Evolutionary conservation across 2,329 filamentous ascomycete species (phyloP), one percentile per base, ranked within the genome.

Genomic region (Thermothelomyces thermophilus): DNA sequence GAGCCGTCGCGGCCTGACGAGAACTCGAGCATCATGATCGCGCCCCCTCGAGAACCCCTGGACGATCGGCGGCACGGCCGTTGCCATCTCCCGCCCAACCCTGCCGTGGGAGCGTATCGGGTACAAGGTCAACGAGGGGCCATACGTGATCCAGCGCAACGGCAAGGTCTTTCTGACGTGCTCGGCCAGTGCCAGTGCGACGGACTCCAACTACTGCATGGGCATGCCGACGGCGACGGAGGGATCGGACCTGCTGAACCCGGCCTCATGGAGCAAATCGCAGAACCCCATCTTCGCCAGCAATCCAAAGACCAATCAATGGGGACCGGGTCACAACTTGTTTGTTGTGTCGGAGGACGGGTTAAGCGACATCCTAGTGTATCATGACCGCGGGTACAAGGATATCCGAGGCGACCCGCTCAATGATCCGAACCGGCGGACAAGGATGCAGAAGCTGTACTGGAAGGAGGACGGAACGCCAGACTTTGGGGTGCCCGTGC

Each of bases 281-380:
- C 51, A 41, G 16, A 48, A 41, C n/a, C 62, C 63, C 9, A 46
- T 65, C 19, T 64, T 65, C 48, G 26, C 41, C 11, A 63, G 57
- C 54, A 62, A 63, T 50, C 52, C 52, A 16, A 46, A 52, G 14
- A 64, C 63, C 8, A 55, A 53, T 28, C 56, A 63, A 39, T 65
- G 54, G 51, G 63, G 63, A 2, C 63, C 63, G 0, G 63, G 62
- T 1, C 63, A 65, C 46, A 62, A 58, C 55, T 54, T 54, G 22
- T 65, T 65, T 36, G 62, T 60, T 8, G 53, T 59, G 10, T 63
- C 62, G 1, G 63, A 65, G 48, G 62, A 65, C 41, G 60, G 61
- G 2, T 46, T 51, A 46, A 62, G 57, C 46, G 62, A 64, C 31
- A 16, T 65, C 9, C 48, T 64, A 30, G 61, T 65, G 6, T 65